Evolutionary conservation across 495 filamentous ascomycete genomes (phyloP), one percentile per base, ranked within the genome.

Genomic region (Rhypophila decipiens): DNA sequence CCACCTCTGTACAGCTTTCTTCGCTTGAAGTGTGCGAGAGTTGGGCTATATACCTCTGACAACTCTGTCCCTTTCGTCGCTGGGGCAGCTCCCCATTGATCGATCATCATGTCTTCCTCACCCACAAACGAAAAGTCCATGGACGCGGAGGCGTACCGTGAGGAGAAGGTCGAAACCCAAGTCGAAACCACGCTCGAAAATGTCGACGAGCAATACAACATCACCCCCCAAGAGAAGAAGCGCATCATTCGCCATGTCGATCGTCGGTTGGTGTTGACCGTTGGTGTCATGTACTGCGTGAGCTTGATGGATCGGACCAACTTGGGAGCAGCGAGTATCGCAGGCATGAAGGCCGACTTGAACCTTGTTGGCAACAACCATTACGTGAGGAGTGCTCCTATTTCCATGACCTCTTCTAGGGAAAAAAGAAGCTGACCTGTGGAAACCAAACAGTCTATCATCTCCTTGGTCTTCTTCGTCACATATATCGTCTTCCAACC

Each of bases 261-360:
- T 55, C 53, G 70, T 27, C 77, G 84, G 0, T 67, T 88, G 9
- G 80, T 87, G 24, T 61, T 76, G 1, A 85, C 79, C 24, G 68
- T 80, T 3, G 84, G 84, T 4, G 60, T 79, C 51, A 71, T 85
- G 57, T 86, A 87, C 60, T 82, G 77, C 53, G 69, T 84, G 49
- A 76, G 70, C 23, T 58, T 87, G 43, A 82, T 87, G 76, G 84
- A 87, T 59, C 66, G 84, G 2, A 85, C 80, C 5, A 88, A 88
- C 59, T 53, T 87, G 52, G 72, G 74, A 42, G 72, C 71, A 31
- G 84, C 84, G 37, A 71, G 71, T 23, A 75, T 88, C 49, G 82
- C 81, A 23, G 83, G 69, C 44, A 77, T 86, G 78, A 63, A 55
- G 21, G 51, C 61, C n/a, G 82, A 84, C 40, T 56, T 85, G 50